Evolutionary conservation across 352 stramenopile genomes (phyloP).

Genomic region (Globisporangium echinulatum): DNA sequence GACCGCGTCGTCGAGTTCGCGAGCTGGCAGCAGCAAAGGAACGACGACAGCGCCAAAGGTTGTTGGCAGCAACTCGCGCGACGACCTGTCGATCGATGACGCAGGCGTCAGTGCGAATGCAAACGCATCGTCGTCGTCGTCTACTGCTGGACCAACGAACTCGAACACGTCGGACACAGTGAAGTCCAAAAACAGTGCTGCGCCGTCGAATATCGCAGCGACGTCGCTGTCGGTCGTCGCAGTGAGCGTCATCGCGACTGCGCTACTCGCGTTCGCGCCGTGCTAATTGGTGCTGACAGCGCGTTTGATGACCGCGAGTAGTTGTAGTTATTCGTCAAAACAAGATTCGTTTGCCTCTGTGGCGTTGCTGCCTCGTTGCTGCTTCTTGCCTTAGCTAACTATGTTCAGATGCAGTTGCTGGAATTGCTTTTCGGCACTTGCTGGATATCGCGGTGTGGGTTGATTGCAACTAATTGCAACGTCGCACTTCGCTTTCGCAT

Average conservation of each 20-base stretch:
- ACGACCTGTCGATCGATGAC: neutral
- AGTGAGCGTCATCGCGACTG: neutral
- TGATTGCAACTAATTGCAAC: too few species aligned
- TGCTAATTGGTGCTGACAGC: neutral
- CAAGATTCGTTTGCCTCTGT: too few species aligned
- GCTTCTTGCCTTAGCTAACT: neutral
- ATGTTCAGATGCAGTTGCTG: neutral
- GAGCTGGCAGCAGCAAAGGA: neutral
- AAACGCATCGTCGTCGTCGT: neutral
- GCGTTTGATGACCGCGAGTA: neutral
- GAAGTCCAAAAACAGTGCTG: neutral
- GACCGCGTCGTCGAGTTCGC: neutral
- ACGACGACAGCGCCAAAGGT: neutral
- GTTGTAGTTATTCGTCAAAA: neutral
- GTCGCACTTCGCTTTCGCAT: too few species aligned
- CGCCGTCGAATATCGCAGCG: neutral
- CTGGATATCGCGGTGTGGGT: neutral
- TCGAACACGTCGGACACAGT: neutral
- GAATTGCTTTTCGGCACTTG: neutral
- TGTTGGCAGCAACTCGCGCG: neutral
- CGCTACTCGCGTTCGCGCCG: neutral
- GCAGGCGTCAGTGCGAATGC: neutral
- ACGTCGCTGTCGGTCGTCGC: neutral
- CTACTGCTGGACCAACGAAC: neutral
- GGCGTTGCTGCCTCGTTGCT: neutral